Evolutionary conservation across 2,329 filamentous ascomycete species (phyloP).

Genomic region (Aureobasidium sp.): DNA sequence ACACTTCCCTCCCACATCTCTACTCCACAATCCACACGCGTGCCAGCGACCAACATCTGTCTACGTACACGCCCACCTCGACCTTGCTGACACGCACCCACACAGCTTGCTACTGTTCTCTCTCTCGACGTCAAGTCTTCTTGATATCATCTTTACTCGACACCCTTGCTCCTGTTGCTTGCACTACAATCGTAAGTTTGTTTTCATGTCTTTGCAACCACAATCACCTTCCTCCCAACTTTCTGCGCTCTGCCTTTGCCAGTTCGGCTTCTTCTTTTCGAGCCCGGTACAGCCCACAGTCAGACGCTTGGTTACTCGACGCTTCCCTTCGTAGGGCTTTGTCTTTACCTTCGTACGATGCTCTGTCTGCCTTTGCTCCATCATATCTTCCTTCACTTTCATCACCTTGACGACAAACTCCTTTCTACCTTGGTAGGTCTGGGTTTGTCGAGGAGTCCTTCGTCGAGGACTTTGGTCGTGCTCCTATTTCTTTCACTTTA

Average conservation of each 20-base stretch:
- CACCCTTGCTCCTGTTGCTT: neutral
- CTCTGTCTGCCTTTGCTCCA: neutral
- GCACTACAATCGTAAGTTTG: neutral
- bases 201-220: neutral
- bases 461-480: no score
- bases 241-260: neutral
- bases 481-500: no score
- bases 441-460: neutral
- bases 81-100: neutral
- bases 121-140: neutral
- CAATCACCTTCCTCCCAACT: neutral
- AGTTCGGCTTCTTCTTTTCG: neutral
- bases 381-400: neutral
- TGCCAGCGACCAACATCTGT: neutral
- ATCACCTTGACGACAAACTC: neutral
- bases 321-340: neutral
- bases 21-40: neutral
- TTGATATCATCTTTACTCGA: no score
- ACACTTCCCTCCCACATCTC: neutral
- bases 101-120: neutral
- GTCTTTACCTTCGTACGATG: neutral
- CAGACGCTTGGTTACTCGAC: neutral
- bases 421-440: neutral
- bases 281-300: neutral
- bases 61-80: neutral